Conservation (phyloP, 177 flowering plant species). For the Vitis hybrid region DNA sequence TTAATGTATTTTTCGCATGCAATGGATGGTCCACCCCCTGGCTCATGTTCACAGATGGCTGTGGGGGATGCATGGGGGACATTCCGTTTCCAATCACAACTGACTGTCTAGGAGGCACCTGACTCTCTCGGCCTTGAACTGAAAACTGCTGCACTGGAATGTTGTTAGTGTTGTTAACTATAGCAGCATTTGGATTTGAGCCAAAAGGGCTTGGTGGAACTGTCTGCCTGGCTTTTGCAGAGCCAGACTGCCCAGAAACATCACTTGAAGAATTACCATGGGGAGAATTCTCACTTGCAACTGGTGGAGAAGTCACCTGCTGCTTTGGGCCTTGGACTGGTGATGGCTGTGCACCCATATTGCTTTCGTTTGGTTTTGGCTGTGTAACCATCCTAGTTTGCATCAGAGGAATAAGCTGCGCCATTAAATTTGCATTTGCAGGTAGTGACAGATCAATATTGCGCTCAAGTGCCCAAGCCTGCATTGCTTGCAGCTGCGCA, state of each 20-base stretch:
- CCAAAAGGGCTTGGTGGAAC: slow-evolving; percentile 49
- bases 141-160: slow-evolving; percentile 47
- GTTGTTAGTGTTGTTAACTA: slow-evolving; percentile 38
- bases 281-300: slow-evolving; percentile 63
- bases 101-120: slow-evolving; percentile 49
- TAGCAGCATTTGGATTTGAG: slow-evolving; percentile 33
- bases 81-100: slow-evolving; percentile 51
- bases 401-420: slow-evolving; percentile 75
- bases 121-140: slow-evolving; percentile 56
- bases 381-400: slow-evolving; percentile 71
- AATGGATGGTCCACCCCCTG: slow-evolving; percentile 51
- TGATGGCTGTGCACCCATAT: slow-evolving; percentile 41
- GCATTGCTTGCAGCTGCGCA: slow-evolving; percentile 80
- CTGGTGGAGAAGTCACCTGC: slow-evolving; percentile 60
- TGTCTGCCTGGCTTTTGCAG: slow-evolving; percentile 56
- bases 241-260: slow-evolving; percentile 64
- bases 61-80: slow-evolving; percentile 61
- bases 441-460: slow-evolving; percentile 85
- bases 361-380: slow-evolving; percentile 68
- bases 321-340: slow-evolving; percentile 49
- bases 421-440: slow-evolving; percentile 71
- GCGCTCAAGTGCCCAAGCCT: slow-evolving; percentile 85
- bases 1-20: slow-evolving; percentile 33
- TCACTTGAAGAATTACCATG: slow-evolving; percentile 77
- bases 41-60: slow-evolving; percentile 45